Base-by-base conservation (phyloP, 176 grass and related monocot species). In the Luzula sylvatica region DNA sequence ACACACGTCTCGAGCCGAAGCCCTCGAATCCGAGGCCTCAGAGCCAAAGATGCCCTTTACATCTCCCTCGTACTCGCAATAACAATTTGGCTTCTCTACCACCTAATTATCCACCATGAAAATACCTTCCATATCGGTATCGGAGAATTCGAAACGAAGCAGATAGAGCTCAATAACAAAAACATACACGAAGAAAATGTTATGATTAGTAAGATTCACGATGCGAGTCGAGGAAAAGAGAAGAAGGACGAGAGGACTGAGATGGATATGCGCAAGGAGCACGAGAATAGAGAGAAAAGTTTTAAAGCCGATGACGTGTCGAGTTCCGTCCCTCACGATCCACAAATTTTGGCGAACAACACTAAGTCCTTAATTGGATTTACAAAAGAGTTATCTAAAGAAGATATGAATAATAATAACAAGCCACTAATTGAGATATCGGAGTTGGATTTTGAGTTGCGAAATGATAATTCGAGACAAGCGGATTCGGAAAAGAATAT, bases 271-370 rank as follows among this genome's bases (percentile, higher is more conserved):
- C 30, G 41, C 38, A 53, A 54, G 65, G 66, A 20, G 53, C 11
- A 44, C 40, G 72, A 67, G 19, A 64, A 42, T 23, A 48, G 65
- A 64, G 57, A 72, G 41, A 63, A 15, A 53, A 64, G 57, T n/a
- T 54, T 64, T 17, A 64, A 55, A 30, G 69, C n/a, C 32, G 69
- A 72, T 2, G 57, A 63, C 19, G 47, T 5, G 2, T 54, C 69
- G 11, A 64, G 69, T 52, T 12, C 56, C 2, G 57, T 71, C 23
- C 28, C 32, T 39, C 68, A 50, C 12, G 25, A 56, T 61, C 47
- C 25, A 1, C 38, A 58, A 48, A 28, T 46, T 1, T 22, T 6
- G 5, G 20, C 22, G 25, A 44, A 8, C 12, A 42, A 43, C 21
- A 52, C 38, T 46, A 53, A 58, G 45, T 70, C 35, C 11, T 4